A percentile compares a stretch with the other conserved stretches of the same genome.
Evolutionary conservation across 768 basidiomycete species (phyloP).

Genomic region (Aureoboletus auriporus): DNA sequence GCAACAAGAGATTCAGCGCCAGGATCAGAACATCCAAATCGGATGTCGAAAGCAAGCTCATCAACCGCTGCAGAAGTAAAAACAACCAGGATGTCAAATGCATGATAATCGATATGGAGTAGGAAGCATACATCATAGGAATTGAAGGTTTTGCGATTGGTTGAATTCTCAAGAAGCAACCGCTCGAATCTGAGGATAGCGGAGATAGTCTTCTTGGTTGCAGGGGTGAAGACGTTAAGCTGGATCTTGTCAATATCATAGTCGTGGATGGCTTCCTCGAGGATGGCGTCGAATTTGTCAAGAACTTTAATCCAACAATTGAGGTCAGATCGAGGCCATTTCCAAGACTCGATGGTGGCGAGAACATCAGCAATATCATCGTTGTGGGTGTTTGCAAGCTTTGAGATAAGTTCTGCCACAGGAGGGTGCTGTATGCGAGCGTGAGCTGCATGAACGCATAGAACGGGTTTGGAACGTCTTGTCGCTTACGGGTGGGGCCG

Average conservation of each 20-base stretch:
- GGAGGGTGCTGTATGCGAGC: constrained; percentile 58
- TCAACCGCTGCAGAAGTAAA: constrained; percentile 63
- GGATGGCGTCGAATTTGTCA: constrained; percentile 89
- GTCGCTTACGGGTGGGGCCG: constrained; percentile 64
- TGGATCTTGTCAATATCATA: constrained; percentile 88
- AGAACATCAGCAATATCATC: constrained; percentile 71
- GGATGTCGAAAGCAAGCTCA: constrained; percentile 80
- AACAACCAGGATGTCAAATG: constrained; percentile 3
- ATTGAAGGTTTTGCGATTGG: constrained; percentile 92
- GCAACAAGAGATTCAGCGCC: constrained; percentile 79
- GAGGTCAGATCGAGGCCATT: constrained; percentile 93
- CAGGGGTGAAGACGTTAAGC: constrained; percentile 68
- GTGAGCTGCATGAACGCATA: constrained; percentile 9
- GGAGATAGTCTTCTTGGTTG: constrained; percentile 68
- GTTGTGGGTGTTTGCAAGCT: constrained; percentile 59
- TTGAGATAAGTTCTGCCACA: constrained; percentile 76
- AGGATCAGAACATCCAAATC: constrained; percentile 87
- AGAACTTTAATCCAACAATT: constrained; percentile 95
- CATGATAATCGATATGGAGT: not conserved
- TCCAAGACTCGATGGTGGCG: constrained; percentile 74
- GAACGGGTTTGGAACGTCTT: not conserved
- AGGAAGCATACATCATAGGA: constrained; percentile 87
- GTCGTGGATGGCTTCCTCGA: constrained; percentile 77
- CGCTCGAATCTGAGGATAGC: constrained; percentile 88
- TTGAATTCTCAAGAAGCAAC: constrained; percentile 92